phyloP scores from a whole-genome alignment of 179 eudicot genomes.

The Beta corolliflora region DNA sequence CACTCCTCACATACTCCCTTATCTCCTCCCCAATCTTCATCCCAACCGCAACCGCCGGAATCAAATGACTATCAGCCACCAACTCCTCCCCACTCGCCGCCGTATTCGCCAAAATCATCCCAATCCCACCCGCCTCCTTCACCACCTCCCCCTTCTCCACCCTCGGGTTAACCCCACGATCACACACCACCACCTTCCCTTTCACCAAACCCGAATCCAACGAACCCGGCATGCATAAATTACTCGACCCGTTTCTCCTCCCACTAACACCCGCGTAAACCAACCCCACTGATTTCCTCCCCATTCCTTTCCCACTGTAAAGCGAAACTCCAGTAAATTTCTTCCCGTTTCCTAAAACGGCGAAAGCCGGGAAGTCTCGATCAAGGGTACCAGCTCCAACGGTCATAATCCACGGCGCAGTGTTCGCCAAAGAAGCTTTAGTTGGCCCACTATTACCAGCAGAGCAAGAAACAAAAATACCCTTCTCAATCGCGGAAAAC shows the following conservation, averaged over 20 bases:
- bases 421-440: conserved; percentile 53
- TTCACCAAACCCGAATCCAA: conserved; percentile 47
- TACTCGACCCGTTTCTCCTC: conserved; percentile 44
- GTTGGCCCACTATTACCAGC: conserved; percentile 89
- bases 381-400: conserved; percentile 93
- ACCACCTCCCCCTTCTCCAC: conserved; percentile 86
- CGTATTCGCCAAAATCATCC: conserved; percentile 87
- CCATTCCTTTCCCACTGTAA: conserved; percentile 81
- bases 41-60: conserved; percentile 90
- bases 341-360: conserved; percentile 44
- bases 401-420: conserved; percentile 92
- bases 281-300: conserved; percentile 39
- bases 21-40: conserved; percentile 60
- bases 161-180: conserved; percentile 69
- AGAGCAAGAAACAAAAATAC: conserved; percentile 80
- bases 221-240: conserved; percentile 78
- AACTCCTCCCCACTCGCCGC: conserved; percentile 84
- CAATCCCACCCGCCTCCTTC: conserved; percentile 73
- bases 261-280: conserved; percentile 40
- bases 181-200: conserved; percentile 85
- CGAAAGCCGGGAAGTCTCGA: conserved; percentile 80
- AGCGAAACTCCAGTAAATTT: conserved; percentile 63
- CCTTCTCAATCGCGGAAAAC: conserved; percentile 73
- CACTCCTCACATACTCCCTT: conserved; percentile 55
- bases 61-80: conserved; percentile 81